A percentile compares a stretch with the other conserved stretches of the same genome.
Conservation (phyloP, 202 grass and related monocot species). For the Miscanthus sacchariflorus region DNA sequence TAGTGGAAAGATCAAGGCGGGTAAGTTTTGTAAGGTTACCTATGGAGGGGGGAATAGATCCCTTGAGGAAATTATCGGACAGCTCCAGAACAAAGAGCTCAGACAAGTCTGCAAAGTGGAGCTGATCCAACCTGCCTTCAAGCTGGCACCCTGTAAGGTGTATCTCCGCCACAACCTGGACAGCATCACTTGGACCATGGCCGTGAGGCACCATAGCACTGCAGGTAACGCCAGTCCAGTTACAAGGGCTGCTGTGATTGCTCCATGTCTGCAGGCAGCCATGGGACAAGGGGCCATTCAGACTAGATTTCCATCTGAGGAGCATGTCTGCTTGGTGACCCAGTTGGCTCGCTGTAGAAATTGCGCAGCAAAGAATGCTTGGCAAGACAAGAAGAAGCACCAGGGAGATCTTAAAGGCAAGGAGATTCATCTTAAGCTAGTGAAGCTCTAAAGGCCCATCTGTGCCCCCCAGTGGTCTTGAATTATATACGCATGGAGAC, state of each 20-base stretch:
- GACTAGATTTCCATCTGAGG: not conserved
- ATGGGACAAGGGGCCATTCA: not conserved
- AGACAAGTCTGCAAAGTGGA: not conserved
- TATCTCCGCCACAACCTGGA: not conserved
- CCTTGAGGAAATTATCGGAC: constrained; percentile 9
- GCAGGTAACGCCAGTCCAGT: not conserved
- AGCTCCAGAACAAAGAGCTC: constrained; percentile 40
- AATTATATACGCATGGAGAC: no score
- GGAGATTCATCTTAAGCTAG: not conserved
- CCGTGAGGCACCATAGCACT: not conserved
- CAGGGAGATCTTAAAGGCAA: not conserved
- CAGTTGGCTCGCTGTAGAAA: not conserved
- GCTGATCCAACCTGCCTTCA: not conserved
- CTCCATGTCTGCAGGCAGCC: not conserved
- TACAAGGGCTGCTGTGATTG: not conserved
- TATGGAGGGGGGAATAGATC: constrained; percentile 49
- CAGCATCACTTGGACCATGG: not conserved
- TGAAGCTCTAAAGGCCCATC: not conserved
- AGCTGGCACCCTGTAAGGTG: not conserved
- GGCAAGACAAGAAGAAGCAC: not conserved
- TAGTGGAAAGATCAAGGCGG: constrained; percentile 1
- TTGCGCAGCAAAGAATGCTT: not conserved
- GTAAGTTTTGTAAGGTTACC: constrained; percentile 42
- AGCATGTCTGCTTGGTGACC: not conserved
- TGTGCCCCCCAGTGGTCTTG: no score